Evolutionary conservation across 2,329 filamentous ascomycete species (phyloP).

Genomic region (Didymellaceae sp.): DNA sequence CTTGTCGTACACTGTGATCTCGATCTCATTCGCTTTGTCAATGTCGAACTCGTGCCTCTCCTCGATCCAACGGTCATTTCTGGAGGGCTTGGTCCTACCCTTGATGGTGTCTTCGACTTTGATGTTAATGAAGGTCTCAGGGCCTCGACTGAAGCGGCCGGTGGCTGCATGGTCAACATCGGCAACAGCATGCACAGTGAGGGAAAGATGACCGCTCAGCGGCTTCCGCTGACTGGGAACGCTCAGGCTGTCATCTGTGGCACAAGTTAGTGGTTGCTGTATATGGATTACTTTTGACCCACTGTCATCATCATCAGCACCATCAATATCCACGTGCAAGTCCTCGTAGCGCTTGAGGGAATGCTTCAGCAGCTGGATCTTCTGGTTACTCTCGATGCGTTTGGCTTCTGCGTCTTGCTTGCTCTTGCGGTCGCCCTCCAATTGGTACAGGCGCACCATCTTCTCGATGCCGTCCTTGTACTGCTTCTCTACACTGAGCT

Average conservation of each 20-base stretch:
- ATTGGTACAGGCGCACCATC: slow-evolving; percentile 96
- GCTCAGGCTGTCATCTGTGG: slow-evolving; percentile 90
- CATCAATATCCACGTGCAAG: slow-evolving; percentile 90
- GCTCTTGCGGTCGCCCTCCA: slow-evolving; percentile 97
- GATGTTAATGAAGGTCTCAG: slow-evolving; percentile 93
- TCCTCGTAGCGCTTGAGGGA: slow-evolving; percentile 97
- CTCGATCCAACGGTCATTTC: slow-evolving; percentile 89
- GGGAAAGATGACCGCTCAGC: slow-evolving; percentile 86
- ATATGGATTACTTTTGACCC: slow-evolving; percentile 43
- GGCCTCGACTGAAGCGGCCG: slow-evolving; percentile 83
- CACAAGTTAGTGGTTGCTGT: slow-evolving; percentile 34
- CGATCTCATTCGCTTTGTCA: slow-evolving; percentile 98
- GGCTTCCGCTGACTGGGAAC: slow-evolving; percentile 94
- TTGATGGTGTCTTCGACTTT: slow-evolving; percentile 96
- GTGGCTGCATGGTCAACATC: slow-evolving; percentile 91
- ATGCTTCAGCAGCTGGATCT: slow-evolving; percentile 94
- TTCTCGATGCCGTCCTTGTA: slow-evolving; percentile 99
- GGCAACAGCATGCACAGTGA: slow-evolving; percentile 86
- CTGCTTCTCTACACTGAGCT: slow-evolving; percentile 97
- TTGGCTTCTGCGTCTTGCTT: slow-evolving; percentile 88
- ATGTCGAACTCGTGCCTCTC: slow-evolving; percentile 92
- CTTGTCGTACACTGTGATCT: slow-evolving; percentile 97
- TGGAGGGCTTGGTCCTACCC: slow-evolving; percentile 82
- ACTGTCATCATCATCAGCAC: slow-evolving; percentile 80
- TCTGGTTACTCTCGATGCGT: slow-evolving; percentile 94